Evolutionary conservation across 225 moss, liverwort and hornwort genomes (phyloP).

Genomic region (Marchantia polymorpha): DNA sequence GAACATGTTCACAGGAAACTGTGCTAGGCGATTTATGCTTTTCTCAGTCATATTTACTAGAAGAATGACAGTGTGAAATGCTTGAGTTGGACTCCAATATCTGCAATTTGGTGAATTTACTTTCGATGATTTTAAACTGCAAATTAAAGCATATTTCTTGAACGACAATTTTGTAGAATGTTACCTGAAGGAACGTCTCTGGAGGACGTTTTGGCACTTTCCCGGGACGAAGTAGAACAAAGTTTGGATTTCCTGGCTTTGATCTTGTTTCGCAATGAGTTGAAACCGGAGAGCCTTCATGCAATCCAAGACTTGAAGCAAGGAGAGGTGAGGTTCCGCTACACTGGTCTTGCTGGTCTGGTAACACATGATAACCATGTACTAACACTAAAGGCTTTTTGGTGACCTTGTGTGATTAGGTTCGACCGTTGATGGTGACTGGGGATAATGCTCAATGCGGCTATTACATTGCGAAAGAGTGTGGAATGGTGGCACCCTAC

Average conservation of each 20-base stretch:
- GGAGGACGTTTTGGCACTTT: constrained; percentile 43
- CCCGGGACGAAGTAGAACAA: constrained; percentile 64
- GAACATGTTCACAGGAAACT: too few species aligned
- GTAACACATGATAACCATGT: background rate
- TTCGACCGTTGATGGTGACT: constrained; percentile 88
- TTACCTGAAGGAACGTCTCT: constrained; percentile 38
- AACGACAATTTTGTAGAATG: constrained; percentile 34
- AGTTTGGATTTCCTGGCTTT: constrained; percentile 63
- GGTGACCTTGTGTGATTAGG: constrained; percentile 35
- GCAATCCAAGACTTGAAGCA: constrained; percentile 62
- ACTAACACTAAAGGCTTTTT: background rate
- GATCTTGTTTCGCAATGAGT: constrained; percentile 78
- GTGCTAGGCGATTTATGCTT: too few species aligned
- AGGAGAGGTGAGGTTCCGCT: constrained; percentile 53
- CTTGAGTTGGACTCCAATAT: background rate
- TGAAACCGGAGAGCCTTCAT: constrained; percentile 59
- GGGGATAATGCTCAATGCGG: constrained; percentile 92
- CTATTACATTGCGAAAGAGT: constrained; percentile 67
- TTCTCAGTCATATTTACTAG: too few species aligned
- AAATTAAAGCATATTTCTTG: background rate
- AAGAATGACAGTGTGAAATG: too few species aligned
- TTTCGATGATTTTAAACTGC: background rate
- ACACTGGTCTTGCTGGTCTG: background rate
- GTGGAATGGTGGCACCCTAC: constrained; percentile 57
- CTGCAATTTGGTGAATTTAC: background rate